These are phyloP conservation scores for Globisporangium cystogenes DNA, from an alignment of 352 stramenopile genomes.

Conservation along the genomic window DNA sequence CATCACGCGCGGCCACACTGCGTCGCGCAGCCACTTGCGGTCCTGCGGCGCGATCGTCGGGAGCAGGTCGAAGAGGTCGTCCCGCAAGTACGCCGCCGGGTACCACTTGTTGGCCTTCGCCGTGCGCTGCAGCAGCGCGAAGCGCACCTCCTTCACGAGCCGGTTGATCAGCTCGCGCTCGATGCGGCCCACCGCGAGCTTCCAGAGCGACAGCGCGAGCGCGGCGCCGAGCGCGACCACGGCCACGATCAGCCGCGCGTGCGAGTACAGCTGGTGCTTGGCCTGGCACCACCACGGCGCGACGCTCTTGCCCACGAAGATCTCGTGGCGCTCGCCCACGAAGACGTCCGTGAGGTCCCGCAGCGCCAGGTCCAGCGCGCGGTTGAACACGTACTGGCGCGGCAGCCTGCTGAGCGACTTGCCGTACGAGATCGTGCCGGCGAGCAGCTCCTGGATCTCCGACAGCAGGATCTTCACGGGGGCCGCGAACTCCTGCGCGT, in stretches of 20 bases:
- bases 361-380: constrained; percentile 52
- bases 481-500: constrained; percentile 12
- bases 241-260: constrained; percentile 32
- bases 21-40: constrained; percentile 43
- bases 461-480: constrained; percentile 41
- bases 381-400: constrained; percentile 52
- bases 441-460: constrained; percentile 42
- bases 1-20: constrained; percentile 53
- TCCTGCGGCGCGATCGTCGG: constrained; percentile 25
- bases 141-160: constrained; percentile 67
- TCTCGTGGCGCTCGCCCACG: constrained; percentile 35
- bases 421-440: constrained; percentile 31
- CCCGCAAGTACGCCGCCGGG: constrained; percentile 46
- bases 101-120: constrained; percentile 35
- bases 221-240: constrained; percentile 24
- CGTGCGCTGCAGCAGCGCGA: constrained; percentile 43
- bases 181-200: constrained; percentile 33
- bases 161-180: constrained; percentile 49
- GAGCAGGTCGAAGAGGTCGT: constrained; percentile 49
- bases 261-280: constrained; percentile 36
- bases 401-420: constrained; percentile 36
- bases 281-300: constrained; percentile 50
- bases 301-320: constrained; percentile 37
- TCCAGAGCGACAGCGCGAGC: constrained; percentile 25
- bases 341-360: constrained; percentile 48